Conservation (phyloP, 2,329 filamentous ascomycete species). For the Botrytis fabae region DNA sequence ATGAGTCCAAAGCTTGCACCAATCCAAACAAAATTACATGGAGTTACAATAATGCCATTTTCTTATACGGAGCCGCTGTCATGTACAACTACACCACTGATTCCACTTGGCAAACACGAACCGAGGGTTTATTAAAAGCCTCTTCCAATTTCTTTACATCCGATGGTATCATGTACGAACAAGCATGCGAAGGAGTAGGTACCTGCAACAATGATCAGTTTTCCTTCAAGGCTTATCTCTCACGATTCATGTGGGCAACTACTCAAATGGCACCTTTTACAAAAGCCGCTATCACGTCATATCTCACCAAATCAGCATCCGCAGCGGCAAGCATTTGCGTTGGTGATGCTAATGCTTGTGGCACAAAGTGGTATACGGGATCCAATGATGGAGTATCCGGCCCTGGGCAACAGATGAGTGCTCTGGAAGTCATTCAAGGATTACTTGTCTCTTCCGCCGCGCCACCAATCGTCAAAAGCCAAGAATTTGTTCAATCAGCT, state of each 20-base stretch:
- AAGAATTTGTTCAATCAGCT: slow-evolving; percentile 25
- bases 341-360: slow-evolving; percentile 56
- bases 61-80: slow-evolving; percentile 63
- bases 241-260: slow-evolving; percentile 63
- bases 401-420: slow-evolving; percentile 65
- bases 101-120: slow-evolving; percentile 55
- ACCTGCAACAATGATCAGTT: slow-evolving; percentile 64
- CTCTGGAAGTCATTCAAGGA: slow-evolving; percentile 63
- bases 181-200: slow-evolving; percentile 60
- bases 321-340: slow-evolving; percentile 60
- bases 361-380: slow-evolving; percentile 59
- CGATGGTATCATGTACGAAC: slow-evolving; percentile 64
- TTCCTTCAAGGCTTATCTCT: slow-evolving; percentile 67
- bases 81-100: slow-evolving; percentile 60
- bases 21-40: slow-evolving; percentile 57
- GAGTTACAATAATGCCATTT: slow-evolving; percentile 66
- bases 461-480: slow-evolving; percentile 22
- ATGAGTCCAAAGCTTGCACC: slow-evolving; percentile 52
- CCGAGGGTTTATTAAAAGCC: slow-evolving; percentile 53
- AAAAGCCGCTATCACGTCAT: slow-evolving; percentile 47
- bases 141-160: slow-evolving; percentile 55
- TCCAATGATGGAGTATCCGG: slow-evolving; percentile 56
- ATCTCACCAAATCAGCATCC: slow-evolving; percentile 53
- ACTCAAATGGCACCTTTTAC: slow-evolving; percentile 58
- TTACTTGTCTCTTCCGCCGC: slow-evolving; percentile 49